A percentile compares a stretch with the other conserved stretches of the same genome.
These are phyloP conservation scores for Fagopyrum tataricum DNA, from an alignment of 148 eudicot genomes.

Conservation along the genomic window DNA sequence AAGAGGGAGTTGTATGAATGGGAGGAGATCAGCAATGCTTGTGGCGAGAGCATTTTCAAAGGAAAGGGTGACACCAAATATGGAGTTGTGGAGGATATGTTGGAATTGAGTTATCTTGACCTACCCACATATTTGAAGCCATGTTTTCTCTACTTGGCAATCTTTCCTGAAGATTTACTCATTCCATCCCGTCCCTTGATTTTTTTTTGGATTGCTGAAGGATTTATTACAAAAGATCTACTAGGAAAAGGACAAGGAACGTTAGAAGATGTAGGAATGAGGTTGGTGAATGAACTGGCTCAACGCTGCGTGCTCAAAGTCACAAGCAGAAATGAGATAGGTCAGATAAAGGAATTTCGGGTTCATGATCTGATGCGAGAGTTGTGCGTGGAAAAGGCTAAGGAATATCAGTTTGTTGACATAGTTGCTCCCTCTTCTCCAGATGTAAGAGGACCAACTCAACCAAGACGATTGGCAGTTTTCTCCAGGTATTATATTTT, in stretches of 20 bases:
- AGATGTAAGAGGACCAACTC: neutral
- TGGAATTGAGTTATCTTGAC: too few species aligned
- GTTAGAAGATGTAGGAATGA: neutral
- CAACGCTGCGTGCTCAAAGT: slow-evolving; percentile 26
- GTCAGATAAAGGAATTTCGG: slow-evolving; percentile 15
- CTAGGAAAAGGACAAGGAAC: neutral
- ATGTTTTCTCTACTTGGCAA: neutral
- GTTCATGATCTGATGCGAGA: slow-evolving; percentile 28
- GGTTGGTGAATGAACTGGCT: neutral
- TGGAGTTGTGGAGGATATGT: too few species aligned
- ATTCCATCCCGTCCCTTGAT: neutral
- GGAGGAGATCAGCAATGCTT: too few species aligned
- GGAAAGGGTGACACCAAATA: too few species aligned
- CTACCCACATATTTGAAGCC: too few species aligned
- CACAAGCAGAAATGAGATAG: slow-evolving; percentile 16
- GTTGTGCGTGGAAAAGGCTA: slow-evolving; percentile 23
- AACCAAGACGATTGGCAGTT: neutral
- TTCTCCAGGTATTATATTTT: neutral
- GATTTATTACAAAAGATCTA: neutral
- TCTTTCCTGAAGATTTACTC: neutral
- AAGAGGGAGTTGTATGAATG: too few species aligned
- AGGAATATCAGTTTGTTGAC: slow-evolving; percentile 20
- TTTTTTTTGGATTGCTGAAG: neutral
- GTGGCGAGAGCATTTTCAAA: too few species aligned
- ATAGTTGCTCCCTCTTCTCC: neutral